Evolutionary conservation across 2,329 filamentous ascomycete species (phyloP), one percentile per base, ranked within the genome.

Genomic region (Capronia coronata): DNA sequence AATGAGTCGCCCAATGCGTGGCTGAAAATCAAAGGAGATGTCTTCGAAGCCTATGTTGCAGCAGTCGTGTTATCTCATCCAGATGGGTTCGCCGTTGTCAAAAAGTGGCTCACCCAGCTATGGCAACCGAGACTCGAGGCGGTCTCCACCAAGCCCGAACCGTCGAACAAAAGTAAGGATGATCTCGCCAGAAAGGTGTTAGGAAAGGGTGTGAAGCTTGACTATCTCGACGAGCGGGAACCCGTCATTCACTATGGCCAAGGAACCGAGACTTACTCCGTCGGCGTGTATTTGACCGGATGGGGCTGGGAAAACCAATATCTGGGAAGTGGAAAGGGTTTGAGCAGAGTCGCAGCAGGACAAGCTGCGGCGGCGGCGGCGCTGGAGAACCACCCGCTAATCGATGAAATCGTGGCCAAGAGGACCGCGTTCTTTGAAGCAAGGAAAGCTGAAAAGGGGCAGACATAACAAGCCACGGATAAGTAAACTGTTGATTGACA

Each of bases 11-110:
- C 67, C 62, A 63, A 82, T 76, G 64, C 77, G 75, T 54, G 49
- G 54, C 35, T 54, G 22, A 96, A 96, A 66, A 80, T 88, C 8
- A 75, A 86, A 48, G 90, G 84, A 7, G 91, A 97, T 63, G 76
- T 96, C 14, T 94, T 96, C 61, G 91, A 97, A 65, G 86, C 91
- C 0, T 96, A 94, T 60, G 79, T 94, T 13, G 90, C 86, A 7
- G 90, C 85, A 2, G 69, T 90, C 4, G 77, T 94, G 27, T 70
- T 87, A 1, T 82, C 83, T 1, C 78, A 88, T 59, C 74, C 80
- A 0, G 67, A 70, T 2, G 64, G 90, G 1, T 76, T 84, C 40
- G 55, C 66, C 6, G 74, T 73, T 1, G 82, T 78, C 1, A 75
- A 83, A 44, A 65, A 74, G 11, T 97, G 89, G 88, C 69, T 96